Evolutionary conservation across 345 rosid genomes (phyloP).

Genomic region (Sonneratia alba): DNA sequence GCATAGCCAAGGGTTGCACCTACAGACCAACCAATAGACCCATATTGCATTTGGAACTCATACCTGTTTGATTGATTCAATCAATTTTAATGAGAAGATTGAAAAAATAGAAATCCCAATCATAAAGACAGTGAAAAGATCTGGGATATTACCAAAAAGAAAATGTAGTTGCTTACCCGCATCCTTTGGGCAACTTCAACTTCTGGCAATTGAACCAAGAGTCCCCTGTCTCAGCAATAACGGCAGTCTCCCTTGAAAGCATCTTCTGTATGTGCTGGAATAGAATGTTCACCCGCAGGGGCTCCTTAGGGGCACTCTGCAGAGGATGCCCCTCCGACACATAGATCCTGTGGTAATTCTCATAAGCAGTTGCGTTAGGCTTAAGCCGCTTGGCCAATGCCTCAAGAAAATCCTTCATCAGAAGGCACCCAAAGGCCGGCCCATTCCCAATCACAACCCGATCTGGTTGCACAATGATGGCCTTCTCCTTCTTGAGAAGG

Average conservation of each 20-base stretch:
- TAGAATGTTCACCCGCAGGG: slow-evolving; percentile 62
- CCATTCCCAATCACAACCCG: slow-evolving; percentile 56
- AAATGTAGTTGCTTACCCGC: slow-evolving; percentile 38
- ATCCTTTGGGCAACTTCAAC: slow-evolving; percentile 57
- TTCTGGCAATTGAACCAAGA: slow-evolving; percentile 87
- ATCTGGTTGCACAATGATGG: slow-evolving; percentile 61
- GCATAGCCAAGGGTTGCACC: slow-evolving; percentile 84
- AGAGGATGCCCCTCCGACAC: slow-evolving; percentile 52
- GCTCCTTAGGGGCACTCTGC: slow-evolving; percentile 40
- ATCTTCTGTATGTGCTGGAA: slow-evolving; percentile 62
- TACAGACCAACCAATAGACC: slow-evolving; percentile 82
- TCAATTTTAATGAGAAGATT: not conserved
- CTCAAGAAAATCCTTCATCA: slow-evolving; percentile 62
- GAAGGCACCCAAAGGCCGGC: slow-evolving; percentile 63
- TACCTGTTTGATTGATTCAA: slow-evolving; percentile 29
- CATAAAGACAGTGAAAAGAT: not conserved
- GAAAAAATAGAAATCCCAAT: not conserved
- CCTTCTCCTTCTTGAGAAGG: slow-evolving; percentile 80
- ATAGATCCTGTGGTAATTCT: slow-evolving; percentile 64
- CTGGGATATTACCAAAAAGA: not conserved
- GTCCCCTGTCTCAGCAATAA: slow-evolving; percentile 81
- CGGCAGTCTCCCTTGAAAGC: slow-evolving; percentile 59
- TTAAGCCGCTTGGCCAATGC: slow-evolving; percentile 48
- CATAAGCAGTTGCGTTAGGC: slow-evolving; percentile 45
- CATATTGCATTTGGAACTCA: slow-evolving; percentile 86